Evolutionary conservation across 2,329 filamentous ascomycete genomes (phyloP).

Genomic region (Cladosporium sp.): DNA sequence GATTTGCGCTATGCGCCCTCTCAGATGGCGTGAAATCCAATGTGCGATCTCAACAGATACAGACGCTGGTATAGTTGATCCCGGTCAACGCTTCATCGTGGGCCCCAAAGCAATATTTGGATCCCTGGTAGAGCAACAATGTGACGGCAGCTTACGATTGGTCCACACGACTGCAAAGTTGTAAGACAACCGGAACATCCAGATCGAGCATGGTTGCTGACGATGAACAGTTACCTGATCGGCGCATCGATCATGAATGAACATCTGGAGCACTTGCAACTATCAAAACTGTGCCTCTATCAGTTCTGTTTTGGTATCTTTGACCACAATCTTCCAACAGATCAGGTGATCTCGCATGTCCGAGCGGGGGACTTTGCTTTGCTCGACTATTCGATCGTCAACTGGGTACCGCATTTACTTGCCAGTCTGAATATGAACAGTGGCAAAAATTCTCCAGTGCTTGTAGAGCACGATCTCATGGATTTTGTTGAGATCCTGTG

Average conservation of each 20-base stretch:
- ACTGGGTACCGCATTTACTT: slow-evolving; percentile 17
- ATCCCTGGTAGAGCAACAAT: slow-evolving; percentile 19
- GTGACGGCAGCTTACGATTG: slow-evolving; percentile 14
- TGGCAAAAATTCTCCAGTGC: no score
- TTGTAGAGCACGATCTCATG: neutral
- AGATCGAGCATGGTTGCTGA: neutral
- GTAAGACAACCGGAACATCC: neutral
- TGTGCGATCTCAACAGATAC: slow-evolving; percentile 17
- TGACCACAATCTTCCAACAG: neutral
- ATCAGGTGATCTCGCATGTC: neutral
- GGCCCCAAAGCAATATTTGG: slow-evolving; percentile 22
- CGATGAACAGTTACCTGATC: neutral
- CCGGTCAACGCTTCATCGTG: neutral
- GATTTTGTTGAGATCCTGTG: neutral
- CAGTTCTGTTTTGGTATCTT: neutral
- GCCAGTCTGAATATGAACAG: neutral
- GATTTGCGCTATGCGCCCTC: slow-evolving; percentile 18
- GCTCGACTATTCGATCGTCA: slow-evolving; percentile 21
- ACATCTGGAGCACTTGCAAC: neutral
- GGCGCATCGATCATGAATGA: neutral
- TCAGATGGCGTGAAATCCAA: slow-evolving; percentile 24
- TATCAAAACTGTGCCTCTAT: neutral
- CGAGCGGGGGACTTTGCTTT: slow-evolving; percentile 18
- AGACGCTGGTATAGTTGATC: slow-evolving; percentile 3
- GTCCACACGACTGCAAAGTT: slow-evolving; percentile 8